Evolutionary conservation across 345 rosid species (phyloP), one percentile per base, ranked within the genome.

Genomic region (Trapa bicornis): DNA sequence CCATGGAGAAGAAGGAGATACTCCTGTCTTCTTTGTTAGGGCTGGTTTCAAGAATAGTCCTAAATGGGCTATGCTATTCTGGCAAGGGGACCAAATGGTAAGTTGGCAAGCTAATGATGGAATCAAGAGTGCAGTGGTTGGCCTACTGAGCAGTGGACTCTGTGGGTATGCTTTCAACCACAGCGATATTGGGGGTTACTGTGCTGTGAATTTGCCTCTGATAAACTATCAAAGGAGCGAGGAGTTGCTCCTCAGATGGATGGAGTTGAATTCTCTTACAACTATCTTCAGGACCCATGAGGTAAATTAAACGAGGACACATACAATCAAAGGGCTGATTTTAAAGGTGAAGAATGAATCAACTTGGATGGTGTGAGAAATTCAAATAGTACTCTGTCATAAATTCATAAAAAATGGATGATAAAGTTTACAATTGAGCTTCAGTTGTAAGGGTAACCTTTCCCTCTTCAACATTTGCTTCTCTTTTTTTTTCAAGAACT

Each of bases 11-110:
- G 84, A 83, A 22, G 81, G 75, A 71, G 88, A 82, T 38, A 72
- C 52, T 12, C 73, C 84, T 69, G 85, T 86, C 22, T 86, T 86
- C 84, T 86, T 86, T 78, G 80, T 82, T 86, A 83, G 92, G 69
- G 87, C 89, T 65, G 92, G 89, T 68, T 87, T 85, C 72, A 75
- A 87, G 68, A 81, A 82, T 32, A 87, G 89, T 74, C 93, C 89
- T 37, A 83, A 75, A 76, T 83, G 89, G 86, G 93, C 85, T 32
- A 85, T 85, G 86, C 79, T 87, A 33, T 87, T 87, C 66, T 87
- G 89, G 93, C 89, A 87, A 80, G 93, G 89, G 67, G 89, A 87
- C 69, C 93, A 87, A 78, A 87, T 87, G 89, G 93, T 87, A 38
- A 87, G 92, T 76, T 87, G 88, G 89, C 92, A 87, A 65, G 75